These are phyloP conservation scores for Penicillium fuscoglaucum DNA, from an alignment of 2,329 filamentous ascomycete species.

Conservation along the genomic window DNA sequence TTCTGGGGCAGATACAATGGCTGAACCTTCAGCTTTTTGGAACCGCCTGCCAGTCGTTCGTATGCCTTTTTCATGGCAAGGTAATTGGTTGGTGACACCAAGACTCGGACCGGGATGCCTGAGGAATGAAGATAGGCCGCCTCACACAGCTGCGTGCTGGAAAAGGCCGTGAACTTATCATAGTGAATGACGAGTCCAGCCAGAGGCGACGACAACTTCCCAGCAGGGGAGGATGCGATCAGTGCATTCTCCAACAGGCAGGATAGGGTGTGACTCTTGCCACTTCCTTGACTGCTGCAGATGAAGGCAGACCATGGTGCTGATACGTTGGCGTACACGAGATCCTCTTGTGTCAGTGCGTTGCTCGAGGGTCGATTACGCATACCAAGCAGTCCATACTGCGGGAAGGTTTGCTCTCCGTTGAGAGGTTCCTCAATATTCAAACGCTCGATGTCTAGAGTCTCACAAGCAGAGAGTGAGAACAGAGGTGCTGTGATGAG, in stretches of 20 bases:
- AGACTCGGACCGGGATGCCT: conserved; percentile 50
- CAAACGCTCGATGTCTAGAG: background rate
- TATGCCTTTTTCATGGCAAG: conserved; percentile 47
- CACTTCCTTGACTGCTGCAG: conserved; percentile 63
- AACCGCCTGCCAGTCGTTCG: conserved; percentile 34
- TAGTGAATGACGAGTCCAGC: conserved; percentile 60
- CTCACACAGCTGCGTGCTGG: conserved; percentile 50
- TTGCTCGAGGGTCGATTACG: background rate
- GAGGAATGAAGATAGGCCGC: conserved; percentile 55
- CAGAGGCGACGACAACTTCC: conserved; percentile 49
- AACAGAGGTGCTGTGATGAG: conserved; percentile 4
- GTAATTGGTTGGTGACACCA: conserved; percentile 55
- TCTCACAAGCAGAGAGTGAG: background rate
- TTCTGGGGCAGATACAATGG: conserved; percentile 50
- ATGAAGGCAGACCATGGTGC: conserved; percentile 61
- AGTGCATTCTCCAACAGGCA: conserved; percentile 55
- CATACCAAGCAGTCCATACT: conserved; percentile 5
- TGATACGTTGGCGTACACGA: conserved; percentile 49
- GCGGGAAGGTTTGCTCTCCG: background rate
- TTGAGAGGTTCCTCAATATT: background rate
- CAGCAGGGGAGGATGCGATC: conserved; percentile 36
- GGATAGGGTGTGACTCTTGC: conserved; percentile 62
- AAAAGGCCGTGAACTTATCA: conserved; percentile 47
- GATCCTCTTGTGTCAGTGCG: background rate
- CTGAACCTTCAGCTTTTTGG: conserved; percentile 38